A percentile compares a stretch with the other conserved stretches of the same genome.
Evolutionary conservation across 257 asterid genomes (phyloP).

Genomic region (Plantago ovata): DNA sequence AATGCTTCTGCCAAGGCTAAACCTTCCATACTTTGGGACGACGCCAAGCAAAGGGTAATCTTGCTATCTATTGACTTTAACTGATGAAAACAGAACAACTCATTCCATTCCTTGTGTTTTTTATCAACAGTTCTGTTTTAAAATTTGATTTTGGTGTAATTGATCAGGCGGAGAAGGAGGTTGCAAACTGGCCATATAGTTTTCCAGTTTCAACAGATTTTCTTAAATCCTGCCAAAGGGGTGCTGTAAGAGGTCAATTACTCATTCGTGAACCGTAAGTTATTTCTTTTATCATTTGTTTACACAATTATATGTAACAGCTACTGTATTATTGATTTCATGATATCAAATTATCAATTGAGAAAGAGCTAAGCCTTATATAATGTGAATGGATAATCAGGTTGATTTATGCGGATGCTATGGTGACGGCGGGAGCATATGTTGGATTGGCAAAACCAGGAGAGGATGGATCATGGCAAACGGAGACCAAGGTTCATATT

Average conservation of each 20-base stretch:
- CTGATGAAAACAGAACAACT: background rate
- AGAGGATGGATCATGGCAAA: constrained; percentile 66
- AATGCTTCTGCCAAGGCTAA: constrained; percentile 21
- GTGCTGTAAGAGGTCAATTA: constrained; percentile 42
- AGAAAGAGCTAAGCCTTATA: no score
- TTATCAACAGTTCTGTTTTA: background rate
- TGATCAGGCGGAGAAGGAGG: constrained; percentile 53
- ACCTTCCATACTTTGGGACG: constrained; percentile 57
- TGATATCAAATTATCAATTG: no score
- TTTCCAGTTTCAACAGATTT: constrained; percentile 53
- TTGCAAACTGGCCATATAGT: constrained; percentile 52
- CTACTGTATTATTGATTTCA: no score
- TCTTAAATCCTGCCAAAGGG: constrained; percentile 44
- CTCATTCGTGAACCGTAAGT: constrained; percentile 47
- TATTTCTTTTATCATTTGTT: background rate
- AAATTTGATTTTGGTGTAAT: background rate
- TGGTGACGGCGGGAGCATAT: constrained; percentile 36
- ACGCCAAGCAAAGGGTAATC: constrained; percentile 48
- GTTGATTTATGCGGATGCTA: constrained; percentile 23
- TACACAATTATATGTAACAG: no score
- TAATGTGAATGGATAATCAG: constrained; percentile 17
- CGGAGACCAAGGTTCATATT: constrained; percentile 53
- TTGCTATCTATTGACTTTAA: background rate
- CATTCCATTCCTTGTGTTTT: no score
- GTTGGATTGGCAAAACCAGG: constrained; percentile 67